These are phyloP conservation scores for Pistacia vera DNA, from an alignment of 345 rosid genomes.

Conservation along the genomic window DNA sequence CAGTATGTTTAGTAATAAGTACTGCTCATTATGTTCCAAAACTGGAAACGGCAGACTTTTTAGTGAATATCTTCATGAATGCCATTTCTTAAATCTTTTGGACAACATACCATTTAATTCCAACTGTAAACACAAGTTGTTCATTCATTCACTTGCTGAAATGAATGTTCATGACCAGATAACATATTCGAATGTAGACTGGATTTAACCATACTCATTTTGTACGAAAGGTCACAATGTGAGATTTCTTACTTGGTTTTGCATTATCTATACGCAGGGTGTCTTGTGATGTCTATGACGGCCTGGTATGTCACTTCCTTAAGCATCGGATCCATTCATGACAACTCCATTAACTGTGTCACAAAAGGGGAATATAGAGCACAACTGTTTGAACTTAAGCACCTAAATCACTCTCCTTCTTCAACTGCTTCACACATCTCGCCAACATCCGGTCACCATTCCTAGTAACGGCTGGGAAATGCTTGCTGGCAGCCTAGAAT, in stretches of 20 bases:
- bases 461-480: constrained; percentile 54
- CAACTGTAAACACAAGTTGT: background rate
- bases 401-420: constrained; percentile 71
- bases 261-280: constrained; percentile 48
- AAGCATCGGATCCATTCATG: constrained; percentile 73
- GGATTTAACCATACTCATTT: background rate
- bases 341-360: constrained; percentile 71
- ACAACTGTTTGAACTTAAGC: constrained; percentile 72
- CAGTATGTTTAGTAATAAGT: background rate
- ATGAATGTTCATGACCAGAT: background rate
- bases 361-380: constrained; percentile 53
- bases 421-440: constrained; percentile 62
- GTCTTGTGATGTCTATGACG: constrained; percentile 78
- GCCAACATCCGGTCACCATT: constrained; percentile 40
- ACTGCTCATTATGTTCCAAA: background rate
- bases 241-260: constrained; percentile 17
- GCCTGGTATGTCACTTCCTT: constrained; percentile 84
- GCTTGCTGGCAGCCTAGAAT: constrained; percentile 58
- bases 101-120: background rate
- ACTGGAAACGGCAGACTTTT: background rate
- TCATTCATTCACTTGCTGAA: background rate
- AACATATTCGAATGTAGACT: background rate
- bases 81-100: background rate
- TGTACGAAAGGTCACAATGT: background rate
- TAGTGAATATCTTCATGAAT: background rate